Conservation (phyloP, 805 yeast genomes). For the Wickerhamiella musiphila region DNA sequence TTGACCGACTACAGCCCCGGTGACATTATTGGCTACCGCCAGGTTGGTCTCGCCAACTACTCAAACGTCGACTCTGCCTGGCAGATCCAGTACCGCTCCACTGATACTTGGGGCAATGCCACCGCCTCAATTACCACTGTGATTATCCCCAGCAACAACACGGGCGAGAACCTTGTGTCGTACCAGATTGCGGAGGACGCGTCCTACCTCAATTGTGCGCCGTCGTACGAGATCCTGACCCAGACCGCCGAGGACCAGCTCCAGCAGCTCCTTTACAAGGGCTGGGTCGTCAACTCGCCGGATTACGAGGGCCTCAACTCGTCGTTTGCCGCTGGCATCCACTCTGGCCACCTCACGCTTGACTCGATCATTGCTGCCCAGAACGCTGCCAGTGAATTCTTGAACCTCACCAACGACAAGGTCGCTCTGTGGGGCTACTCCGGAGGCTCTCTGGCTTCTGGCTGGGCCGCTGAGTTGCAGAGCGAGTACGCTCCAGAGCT, state of each 20-base stretch:
- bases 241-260: constrained; percentile 1
- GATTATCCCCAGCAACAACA: constrained; percentile 5
- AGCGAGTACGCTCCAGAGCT: constrained; percentile 16
- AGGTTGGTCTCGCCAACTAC: constrained; percentile 8
- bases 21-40: constrained; percentile 8
- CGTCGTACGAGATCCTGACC: constrained; percentile 13
- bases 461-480: constrained; percentile 17
- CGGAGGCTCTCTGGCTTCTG: constrained; percentile 9
- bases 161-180: constrained; percentile 10
- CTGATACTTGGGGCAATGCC: constrained; percentile 5
- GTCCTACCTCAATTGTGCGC: constrained; percentile 16
- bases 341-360: constrained; percentile 14
- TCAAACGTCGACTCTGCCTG: constrained; percentile 3
- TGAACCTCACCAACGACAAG: constrained; percentile 4
- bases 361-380: constrained; percentile 14
- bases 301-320: constrained; percentile 20
- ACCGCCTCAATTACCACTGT: constrained; percentile 11
- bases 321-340: constrained; percentile 16
- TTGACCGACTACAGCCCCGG: constrained; percentile 7
- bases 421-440: constrained; percentile 10
- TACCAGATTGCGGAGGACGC: constrained; percentile 19
- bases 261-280: constrained; percentile 3
- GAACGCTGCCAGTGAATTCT: constrained; percentile 5
- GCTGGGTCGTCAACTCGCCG: constrained; percentile 11
- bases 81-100: constrained; percentile 10